Evolutionary conservation across 2,329 filamentous ascomycete species (phyloP), one percentile per base, ranked within the genome.

Genomic region (Boeremia exigua): DNA sequence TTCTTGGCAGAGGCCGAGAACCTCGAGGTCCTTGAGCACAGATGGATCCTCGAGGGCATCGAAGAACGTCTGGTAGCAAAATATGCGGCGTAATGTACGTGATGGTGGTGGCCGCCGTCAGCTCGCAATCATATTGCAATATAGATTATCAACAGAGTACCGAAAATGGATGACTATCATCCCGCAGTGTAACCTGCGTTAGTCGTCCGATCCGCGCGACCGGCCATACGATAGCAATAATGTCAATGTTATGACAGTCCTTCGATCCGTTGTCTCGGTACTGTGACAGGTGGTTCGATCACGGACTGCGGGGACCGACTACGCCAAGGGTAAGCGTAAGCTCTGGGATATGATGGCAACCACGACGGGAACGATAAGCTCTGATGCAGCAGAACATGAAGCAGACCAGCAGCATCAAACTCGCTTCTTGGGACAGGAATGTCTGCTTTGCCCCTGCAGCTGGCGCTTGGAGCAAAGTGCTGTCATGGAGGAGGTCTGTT

Each of bases 1-100:
- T 99, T 97, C 78, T 82, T 89, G 74, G 91, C 83, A 42, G 95
- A 99, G 79, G 91, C 91, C 2, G 95, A 99, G 82, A 99, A 99
- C 77, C 77, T 99, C 60, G 93, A 96, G 66, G 95, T 99, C 23
- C 84, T 96, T 69, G 93, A 96, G 75, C 94, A 98, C 77, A 90
- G 92, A 74, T 97, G 91, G 69, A 91, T 97, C 60, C 80, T 98
- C 56, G 91, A 96, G 67, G 89, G 89, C 15, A 88, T 97, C 54
- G 93, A 97, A 80, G 86, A 92, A 71, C 86, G 95, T 72, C 80
- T 99, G 56, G 79, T 98, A 69, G 82, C 75, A 39, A 78, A 73
- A 57, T 59, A 76, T 51, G 62, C 65, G 52, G 65, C 64, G 39
- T 61, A 61, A 38, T 71, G 58, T 59, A 56, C 42, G 27, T 39